Percentiles rank a stretch among this genome's conserved stretches.
phyloP scores from a whole-genome alignment of 495 filamentous ascomycete species.

The Darksidea phi region DNA sequence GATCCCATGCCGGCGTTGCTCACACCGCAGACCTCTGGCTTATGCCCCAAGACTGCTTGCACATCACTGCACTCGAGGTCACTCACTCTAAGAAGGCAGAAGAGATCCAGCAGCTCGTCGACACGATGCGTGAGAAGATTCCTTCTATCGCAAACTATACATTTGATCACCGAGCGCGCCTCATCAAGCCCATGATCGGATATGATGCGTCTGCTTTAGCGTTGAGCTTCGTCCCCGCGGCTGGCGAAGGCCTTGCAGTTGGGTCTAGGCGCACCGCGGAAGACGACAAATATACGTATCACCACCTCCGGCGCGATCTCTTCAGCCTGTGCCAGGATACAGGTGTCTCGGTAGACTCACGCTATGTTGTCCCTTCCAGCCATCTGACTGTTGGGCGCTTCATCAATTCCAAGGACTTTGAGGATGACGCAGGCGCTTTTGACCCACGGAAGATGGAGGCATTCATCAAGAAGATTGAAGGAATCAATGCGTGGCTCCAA shows the following conservation, averaged over 20 bases:
- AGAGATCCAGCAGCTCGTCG: constrained; percentile 61
- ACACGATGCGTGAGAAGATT: constrained; percentile 51
- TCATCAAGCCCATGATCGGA: constrained; percentile 78
- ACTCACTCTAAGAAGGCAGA: constrained; percentile 63
- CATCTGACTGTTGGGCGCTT: constrained; percentile 87
- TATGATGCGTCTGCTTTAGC: constrained; percentile 84
- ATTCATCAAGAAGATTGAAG: constrained; percentile 68
- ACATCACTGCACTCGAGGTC: constrained; percentile 84
- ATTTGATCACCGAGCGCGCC: constrained; percentile 60
- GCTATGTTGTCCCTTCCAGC: constrained; percentile 83
- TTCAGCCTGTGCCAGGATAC: constrained; percentile 57
- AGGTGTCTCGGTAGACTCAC: constrained; percentile 62
- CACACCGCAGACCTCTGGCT: constrained; percentile 69
- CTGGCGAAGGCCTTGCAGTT: constrained; percentile 53
- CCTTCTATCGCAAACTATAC: constrained; percentile 62
- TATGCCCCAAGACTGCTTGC: constrained; percentile 72
- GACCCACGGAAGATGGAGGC: constrained; percentile 51
- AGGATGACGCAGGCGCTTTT: constrained; percentile 31
- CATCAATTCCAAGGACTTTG: constrained; percentile 55
- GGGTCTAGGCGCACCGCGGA: constrained; percentile 35
- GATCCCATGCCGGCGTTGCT: neutral
- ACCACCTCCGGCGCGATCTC: constrained; percentile 81
- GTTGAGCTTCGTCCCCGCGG: constrained; percentile 77
- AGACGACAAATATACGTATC: constrained; percentile 73
- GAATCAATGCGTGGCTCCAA: constrained; percentile 70